These are phyloP conservation scores for Daldinia vernicosa DNA, from an alignment of 495 filamentous ascomycete genomes.

Conservation along the genomic window DNA sequence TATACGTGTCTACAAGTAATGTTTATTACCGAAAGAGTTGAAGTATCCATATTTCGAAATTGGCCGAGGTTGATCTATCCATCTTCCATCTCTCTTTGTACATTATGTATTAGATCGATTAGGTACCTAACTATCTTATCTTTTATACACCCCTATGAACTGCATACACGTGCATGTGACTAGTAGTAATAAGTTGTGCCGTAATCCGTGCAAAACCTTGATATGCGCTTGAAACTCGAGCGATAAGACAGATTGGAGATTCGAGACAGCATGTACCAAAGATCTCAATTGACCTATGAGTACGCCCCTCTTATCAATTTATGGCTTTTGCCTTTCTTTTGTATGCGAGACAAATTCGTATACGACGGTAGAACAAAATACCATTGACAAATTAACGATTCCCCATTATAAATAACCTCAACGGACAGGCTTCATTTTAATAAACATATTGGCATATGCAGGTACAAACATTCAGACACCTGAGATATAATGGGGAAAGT, in stretches of 20 bases:
- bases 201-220: too few relatives aligned
- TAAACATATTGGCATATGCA: neutral
- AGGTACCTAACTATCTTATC: too few relatives aligned
- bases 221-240: too few relatives aligned
- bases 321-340: neutral
- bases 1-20: constrained; percentile 7
- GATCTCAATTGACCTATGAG: neutral
- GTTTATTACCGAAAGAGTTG: neutral
- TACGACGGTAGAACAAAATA: neutral
- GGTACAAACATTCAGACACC: constrained; percentile 2
- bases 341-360: neutral
- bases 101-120: neutral
- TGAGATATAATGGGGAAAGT: neutral
- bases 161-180: too few relatives aligned
- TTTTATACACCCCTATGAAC: too few relatives aligned
- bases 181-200: too few relatives aligned
- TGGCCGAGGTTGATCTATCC: constrained; percentile 28
- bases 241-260: too few relatives aligned
- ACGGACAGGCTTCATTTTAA: neutral
- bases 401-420: neutral
- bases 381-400: neutral
- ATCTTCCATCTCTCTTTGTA: neutral
- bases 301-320: neutral
- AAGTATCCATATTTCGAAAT: constrained; percentile 33
- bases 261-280: neutral